These are phyloP conservation scores for Berberis thunbergii DNA, from an alignment of 164 flowering plant species.

Conservation along the genomic window DNA sequence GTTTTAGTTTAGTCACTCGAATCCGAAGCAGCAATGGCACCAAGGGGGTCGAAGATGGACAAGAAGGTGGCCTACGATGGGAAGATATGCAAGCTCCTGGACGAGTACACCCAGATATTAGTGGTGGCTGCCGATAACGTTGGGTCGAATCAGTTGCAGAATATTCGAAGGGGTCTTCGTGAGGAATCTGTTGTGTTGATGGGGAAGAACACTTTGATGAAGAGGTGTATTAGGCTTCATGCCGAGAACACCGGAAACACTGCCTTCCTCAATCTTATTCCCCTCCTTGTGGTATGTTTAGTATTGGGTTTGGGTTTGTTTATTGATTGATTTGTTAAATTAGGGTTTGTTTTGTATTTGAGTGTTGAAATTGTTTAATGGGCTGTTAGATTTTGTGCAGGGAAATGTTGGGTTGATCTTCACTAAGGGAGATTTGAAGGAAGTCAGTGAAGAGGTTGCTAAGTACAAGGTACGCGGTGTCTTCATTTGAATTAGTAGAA, in stretches of 20 bases:
- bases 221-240: constrained; percentile 29
- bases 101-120: constrained; percentile 58
- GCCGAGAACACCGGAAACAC: constrained; percentile 37
- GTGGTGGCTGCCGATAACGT: constrained; percentile 66
- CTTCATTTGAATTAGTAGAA: too few species aligned
- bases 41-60: constrained; percentile 49
- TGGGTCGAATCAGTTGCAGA: constrained; percentile 79
- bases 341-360: neutral
- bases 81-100: constrained; percentile 63
- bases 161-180: constrained; percentile 47
- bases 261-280: constrained; percentile 29
- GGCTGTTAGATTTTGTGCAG: constrained; percentile 14
- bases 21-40: constrained; percentile 26
- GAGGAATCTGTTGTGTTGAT: constrained; percentile 49
- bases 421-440: constrained; percentile 77
- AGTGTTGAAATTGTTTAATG: neutral
- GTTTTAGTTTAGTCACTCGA: too few species aligned
- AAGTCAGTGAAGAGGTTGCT: constrained; percentile 64
- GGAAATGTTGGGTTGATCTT: constrained; percentile 70
- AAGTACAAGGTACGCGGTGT: constrained; percentile 38
- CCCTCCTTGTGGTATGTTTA: constrained; percentile 27
- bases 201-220: constrained; percentile 73
- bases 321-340: neutral
- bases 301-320: neutral
- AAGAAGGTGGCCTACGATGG: constrained; percentile 66